Evolutionary conservation across 306 rosid species (phyloP).

Genomic region (Cicer bijugum): DNA sequence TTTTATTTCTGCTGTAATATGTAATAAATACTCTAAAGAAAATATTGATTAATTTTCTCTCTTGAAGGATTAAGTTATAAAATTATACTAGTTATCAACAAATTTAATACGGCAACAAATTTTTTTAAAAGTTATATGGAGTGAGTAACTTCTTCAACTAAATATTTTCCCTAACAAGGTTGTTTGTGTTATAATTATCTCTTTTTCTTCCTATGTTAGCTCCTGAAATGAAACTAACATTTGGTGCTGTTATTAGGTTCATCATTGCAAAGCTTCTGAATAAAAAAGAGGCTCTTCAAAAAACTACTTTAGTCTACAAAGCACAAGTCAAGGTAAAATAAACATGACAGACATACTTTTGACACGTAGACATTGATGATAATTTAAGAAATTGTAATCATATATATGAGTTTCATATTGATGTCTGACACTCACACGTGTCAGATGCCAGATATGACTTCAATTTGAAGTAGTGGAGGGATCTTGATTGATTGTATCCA

Average conservation of each 20-base stretch:
- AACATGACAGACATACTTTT: neutral
- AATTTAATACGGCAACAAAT: no score
- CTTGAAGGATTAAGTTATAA: no score
- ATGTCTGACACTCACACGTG: no score
- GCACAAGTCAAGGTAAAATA: constrained; percentile 45
- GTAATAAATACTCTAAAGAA: no score
- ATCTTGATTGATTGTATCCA: neutral
- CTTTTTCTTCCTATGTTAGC: neutral
- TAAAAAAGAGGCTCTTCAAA: constrained; percentile 41
- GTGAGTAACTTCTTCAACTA: constrained; percentile 41
- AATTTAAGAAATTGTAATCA: no score
- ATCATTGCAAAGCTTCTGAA: constrained; percentile 30
- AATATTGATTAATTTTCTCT: no score
- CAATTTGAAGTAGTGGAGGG: no score
- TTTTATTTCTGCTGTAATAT: no score
- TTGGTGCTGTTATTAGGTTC: constrained; percentile 43
- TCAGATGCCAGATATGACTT: no score
- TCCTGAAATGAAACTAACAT: neutral
- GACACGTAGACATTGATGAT: no score
- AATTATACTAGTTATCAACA: no score
- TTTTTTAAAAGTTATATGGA: constrained; percentile 25
- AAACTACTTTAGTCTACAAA: constrained; percentile 36
- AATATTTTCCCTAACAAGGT: constrained; percentile 34
- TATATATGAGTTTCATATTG: no score
- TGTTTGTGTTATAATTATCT: constrained; percentile 29